These are phyloP conservation scores for Phanerochaete sordida DNA, from an alignment of 768 basidiomycete genomes.

Conservation along the genomic window DNA sequence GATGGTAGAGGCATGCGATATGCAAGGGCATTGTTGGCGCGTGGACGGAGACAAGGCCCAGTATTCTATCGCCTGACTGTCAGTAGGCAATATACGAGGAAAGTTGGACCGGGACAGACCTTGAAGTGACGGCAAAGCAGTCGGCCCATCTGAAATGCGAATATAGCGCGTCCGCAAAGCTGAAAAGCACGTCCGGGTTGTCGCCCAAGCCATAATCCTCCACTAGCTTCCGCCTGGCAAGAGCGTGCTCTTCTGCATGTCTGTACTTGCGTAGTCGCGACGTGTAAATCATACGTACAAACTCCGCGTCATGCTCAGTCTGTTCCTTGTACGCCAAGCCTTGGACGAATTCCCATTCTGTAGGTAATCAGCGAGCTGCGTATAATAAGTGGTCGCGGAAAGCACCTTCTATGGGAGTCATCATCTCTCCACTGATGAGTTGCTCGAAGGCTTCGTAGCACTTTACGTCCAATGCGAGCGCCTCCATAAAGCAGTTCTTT, in stretches of 20 bases:
- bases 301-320: conserved; percentile 83
- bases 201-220: conserved; percentile 82
- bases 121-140: conserved; percentile 83
- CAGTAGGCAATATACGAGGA: background rate
- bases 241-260: conserved; percentile 76
- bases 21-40: conserved; percentile 89
- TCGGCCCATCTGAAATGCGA: conserved; percentile 90
- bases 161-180: conserved; percentile 88
- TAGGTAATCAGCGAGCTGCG: background rate
- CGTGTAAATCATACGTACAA: conserved; percentile 90
- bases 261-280: conserved; percentile 89
- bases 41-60: conserved; percentile 82
- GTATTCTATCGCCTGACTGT: conserved; percentile 52
- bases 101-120: conserved; percentile 37
- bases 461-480: conserved; percentile 90
- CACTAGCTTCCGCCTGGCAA: conserved; percentile 74
- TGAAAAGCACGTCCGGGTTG: conserved; percentile 90
- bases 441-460: conserved; percentile 96
- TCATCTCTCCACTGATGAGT: conserved; percentile 90
- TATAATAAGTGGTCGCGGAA: too few relatives aligned
- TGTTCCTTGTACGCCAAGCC: conserved; percentile 79
- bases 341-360: conserved; percentile 97
- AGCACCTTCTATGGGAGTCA: conserved; percentile 92
- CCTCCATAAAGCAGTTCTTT: conserved; percentile 95
- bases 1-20: conserved; percentile 97